Conservation (phyloP, 257 asterid species). For the Asclepias syriaca region DNA sequence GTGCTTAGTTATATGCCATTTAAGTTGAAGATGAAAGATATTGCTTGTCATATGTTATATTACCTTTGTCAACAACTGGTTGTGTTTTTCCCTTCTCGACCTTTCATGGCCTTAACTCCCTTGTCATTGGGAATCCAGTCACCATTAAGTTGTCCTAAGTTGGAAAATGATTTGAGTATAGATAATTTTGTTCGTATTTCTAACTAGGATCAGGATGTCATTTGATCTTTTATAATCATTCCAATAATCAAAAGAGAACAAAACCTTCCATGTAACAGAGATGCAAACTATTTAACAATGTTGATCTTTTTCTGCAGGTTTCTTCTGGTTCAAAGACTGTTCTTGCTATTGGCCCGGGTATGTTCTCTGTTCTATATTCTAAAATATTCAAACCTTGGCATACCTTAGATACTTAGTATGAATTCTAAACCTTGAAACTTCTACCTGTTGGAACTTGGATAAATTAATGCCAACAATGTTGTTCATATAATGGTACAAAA, state of each 20-base stretch:
- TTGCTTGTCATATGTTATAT: no score
- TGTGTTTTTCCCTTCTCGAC: neutral
- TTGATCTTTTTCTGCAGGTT: constrained; percentile 39
- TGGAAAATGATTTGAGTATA: neutral
- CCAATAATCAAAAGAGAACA: neutral
- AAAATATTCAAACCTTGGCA: neutral
- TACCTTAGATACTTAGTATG: neutral
- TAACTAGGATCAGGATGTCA: neutral
- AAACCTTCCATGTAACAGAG: neutral
- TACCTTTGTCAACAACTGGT: neutral
- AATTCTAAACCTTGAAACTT: neutral
- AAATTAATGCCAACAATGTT: neutral
- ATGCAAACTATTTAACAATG: no score
- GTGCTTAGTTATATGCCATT: neutral
- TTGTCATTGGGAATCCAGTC: no score
- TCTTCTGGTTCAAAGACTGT: constrained; percentile 92
- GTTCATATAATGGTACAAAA: neutral
- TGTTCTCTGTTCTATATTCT: constrained; percentile 12
- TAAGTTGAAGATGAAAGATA: neutral
- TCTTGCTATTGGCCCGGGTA: constrained; percentile 97
- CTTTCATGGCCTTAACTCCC: neutral
- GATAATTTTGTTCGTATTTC: neutral
- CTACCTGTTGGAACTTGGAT: neutral
- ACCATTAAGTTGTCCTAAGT: neutral
- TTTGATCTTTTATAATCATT: neutral